A percentile compares a stretch with the other conserved stretches of the same genome.
These are phyloP conservation scores for Lactarius sp. DNA, from an alignment of 768 basidiomycete species.

Conservation along the genomic window DNA sequence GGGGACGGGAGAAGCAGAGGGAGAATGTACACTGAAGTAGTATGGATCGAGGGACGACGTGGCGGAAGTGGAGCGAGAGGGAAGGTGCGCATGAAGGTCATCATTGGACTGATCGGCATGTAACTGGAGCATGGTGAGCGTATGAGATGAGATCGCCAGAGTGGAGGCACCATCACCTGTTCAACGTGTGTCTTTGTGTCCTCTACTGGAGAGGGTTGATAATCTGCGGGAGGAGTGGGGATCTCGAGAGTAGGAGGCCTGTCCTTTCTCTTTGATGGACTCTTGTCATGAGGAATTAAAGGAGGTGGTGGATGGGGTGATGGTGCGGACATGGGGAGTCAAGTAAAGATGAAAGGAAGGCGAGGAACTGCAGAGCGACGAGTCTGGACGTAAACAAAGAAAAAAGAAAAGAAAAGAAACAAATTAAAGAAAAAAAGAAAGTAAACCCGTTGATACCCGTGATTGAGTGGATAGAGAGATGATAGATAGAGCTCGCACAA, in stretches of 20 bases:
- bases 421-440: conserved; percentile 28
- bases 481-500: conserved; percentile 24
- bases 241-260: conserved; percentile 51
- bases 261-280: conserved; percentile 43
- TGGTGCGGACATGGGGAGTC: conserved; percentile 40
- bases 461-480: neutral
- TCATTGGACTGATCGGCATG: conserved; percentile 43
- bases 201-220: conserved; percentile 24
- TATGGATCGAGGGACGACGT: conserved; percentile 85
- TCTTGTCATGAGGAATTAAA: conserved; percentile 34
- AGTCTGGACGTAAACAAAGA: conserved; percentile 24
- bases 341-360: conserved; percentile 35
- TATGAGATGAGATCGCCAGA: neutral
- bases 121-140: conserved; percentile 34
- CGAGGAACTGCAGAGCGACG: conserved; percentile 34
- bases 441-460: neutral
- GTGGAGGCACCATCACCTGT: conserved; percentile 14
- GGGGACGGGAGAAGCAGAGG: conserved; percentile 60
- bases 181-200: conserved; percentile 19
- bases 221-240: conserved; percentile 36
- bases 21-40: conserved; percentile 72
- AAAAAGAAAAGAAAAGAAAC: conserved; percentile 20
- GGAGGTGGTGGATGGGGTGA: conserved; percentile 21
- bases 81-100: conserved; percentile 33
- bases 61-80: conserved; percentile 66